Evolutionary conservation across 176 grass and related monocot genomes (phyloP).

Genomic region (Phoenix dactylifera): DNA sequence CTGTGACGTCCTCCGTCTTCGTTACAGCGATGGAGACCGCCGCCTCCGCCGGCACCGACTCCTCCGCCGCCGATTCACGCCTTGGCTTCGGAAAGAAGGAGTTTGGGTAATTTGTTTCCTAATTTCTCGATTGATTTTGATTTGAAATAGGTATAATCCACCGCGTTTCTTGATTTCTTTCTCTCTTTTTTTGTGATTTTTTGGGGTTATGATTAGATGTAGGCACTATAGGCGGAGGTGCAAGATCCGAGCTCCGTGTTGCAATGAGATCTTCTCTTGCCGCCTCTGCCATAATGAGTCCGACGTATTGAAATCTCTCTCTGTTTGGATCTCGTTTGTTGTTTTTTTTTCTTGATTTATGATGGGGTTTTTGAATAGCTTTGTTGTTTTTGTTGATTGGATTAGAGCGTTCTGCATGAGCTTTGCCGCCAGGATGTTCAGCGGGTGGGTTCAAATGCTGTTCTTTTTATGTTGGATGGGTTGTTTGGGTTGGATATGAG

Average conservation of each 20-base stretch:
- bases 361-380: background rate
- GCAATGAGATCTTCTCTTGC: constrained; percentile 69
- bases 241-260: constrained; percentile 88
- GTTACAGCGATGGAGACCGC: too few relatives aligned
- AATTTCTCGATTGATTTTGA: background rate
- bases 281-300: constrained; percentile 93
- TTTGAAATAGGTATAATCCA: too few relatives aligned
- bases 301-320: constrained; percentile 26
- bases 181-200: background rate
- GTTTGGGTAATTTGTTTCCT: constrained; percentile 32
- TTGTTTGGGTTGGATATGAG: background rate
- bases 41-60: background rate
- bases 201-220: constrained; percentile 33
- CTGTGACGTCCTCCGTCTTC: too few relatives aligned
- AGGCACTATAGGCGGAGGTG: constrained; percentile 81
- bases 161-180: constrained; percentile 15
- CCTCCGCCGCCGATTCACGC: background rate
- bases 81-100: constrained; percentile 55
- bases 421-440: constrained; percentile 80
- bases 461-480: background rate
- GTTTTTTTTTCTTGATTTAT: constrained; percentile 1
- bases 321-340: background rate
- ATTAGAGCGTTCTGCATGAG: constrained; percentile 52
- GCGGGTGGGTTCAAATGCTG: constrained; percentile 34
- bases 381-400: constrained; percentile 28